phyloP scores from a whole-genome alignment of 352 stramenopile genomes.

The Pythium pectinolyticum region DNA sequence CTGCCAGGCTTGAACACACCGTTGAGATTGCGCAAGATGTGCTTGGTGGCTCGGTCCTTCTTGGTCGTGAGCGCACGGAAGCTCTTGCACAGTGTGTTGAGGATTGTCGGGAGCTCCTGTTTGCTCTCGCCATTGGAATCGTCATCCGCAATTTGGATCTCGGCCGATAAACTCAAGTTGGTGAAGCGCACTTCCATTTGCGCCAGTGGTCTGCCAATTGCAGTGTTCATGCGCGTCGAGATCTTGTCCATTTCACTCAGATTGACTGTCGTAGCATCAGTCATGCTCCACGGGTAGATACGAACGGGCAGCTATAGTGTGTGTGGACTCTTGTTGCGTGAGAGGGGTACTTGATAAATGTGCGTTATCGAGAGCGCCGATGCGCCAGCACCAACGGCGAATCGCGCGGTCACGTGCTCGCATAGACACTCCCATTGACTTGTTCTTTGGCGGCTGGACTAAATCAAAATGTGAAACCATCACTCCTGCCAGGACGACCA shows the following conservation, averaged over 20 bases:
- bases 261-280: background rate
- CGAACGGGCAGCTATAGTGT: too few species aligned
- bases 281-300: too few species aligned
- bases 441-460: too few species aligned
- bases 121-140: slow-evolving; percentile 11
- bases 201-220: slow-evolving; percentile 28
- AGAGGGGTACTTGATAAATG: too few species aligned
- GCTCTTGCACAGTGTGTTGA: slow-evolving; percentile 32
- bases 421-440: too few species aligned
- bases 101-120: slow-evolving; percentile 40
- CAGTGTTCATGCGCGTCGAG: background rate
- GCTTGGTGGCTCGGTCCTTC: slow-evolving; percentile 27
- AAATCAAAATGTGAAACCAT: background rate
- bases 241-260: background rate
- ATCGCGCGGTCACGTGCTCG: too few species aligned
- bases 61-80: slow-evolving; percentile 27
- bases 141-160: slow-evolving; percentile 16
- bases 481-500: background rate
- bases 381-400: too few species aligned
- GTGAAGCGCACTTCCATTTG: slow-evolving; percentile 32
- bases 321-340: too few species aligned
- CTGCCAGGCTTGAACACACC: slow-evolving; percentile 33
- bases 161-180: slow-evolving; percentile 30
- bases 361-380: too few species aligned
- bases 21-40: slow-evolving; percentile 32